phyloP scores from a whole-genome alignment of 1,284 basidiomycete species.

The Rhodotorula mucilaginosa region DNA sequence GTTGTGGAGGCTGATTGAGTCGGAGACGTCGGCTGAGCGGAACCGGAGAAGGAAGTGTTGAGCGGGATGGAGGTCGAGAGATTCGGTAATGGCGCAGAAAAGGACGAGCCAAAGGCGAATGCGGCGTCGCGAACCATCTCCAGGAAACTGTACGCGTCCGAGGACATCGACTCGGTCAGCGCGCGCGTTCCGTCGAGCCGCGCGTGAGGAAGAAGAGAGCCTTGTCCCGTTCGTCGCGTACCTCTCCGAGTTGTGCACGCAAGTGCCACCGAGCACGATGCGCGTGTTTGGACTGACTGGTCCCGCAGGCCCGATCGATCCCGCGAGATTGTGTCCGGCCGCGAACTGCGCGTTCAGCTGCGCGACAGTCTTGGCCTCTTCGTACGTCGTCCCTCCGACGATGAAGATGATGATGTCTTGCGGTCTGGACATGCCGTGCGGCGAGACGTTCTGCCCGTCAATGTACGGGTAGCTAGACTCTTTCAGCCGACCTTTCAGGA shows the following conservation, averaged over 20 bases:
- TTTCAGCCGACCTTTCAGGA: conserved; percentile 80
- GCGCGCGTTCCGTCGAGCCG: neutral
- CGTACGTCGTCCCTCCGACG: conserved; percentile 90
- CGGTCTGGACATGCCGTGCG: conserved; percentile 58
- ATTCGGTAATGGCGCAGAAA: conserved; percentile 61
- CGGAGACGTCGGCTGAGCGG: neutral
- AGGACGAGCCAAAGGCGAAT: conserved; percentile 55
- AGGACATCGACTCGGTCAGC: neutral
- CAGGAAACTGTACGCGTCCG: conserved; percentile 26
- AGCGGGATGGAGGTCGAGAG: neutral
- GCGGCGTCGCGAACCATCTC: conserved; percentile 43
- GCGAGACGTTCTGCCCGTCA: conserved; percentile 58
- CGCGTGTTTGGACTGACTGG: conserved; percentile 58
- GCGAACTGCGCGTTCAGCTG: conserved; percentile 76
- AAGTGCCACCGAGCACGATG: conserved; percentile 84
- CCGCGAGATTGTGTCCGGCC: conserved; percentile 44
- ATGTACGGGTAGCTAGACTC: conserved; percentile 90
- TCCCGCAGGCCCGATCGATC: conserved; percentile 48
- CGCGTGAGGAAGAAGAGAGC: neutral
- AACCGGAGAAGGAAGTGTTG: neutral
- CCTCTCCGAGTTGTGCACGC: conserved; percentile 87
- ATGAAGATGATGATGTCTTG: conserved; percentile 94
- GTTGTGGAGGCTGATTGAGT: conserved; percentile 47
- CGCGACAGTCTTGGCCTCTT: conserved; percentile 79
- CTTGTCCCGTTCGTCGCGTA: conserved; percentile 48